phyloP scores from a whole-genome alignment of 768 basidiomycete genomes.

The Leccinum variicolor region DNA sequence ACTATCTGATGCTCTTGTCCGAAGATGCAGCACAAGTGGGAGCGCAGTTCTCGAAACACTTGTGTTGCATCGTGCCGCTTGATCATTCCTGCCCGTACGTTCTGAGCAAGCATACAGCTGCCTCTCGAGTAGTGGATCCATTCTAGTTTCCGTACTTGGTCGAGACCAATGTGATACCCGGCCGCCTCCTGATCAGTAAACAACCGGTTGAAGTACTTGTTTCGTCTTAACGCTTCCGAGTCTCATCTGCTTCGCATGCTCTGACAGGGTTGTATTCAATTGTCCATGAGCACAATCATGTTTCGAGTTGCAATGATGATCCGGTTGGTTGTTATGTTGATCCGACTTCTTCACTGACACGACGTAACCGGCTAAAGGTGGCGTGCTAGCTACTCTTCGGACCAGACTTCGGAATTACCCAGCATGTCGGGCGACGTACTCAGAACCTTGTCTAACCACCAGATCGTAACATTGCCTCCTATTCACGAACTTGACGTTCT shows the following conservation, averaged over 20 bases:
- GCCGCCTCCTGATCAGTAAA: background rate
- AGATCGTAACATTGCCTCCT: slow-evolving; percentile 49
- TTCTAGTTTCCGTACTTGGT: background rate
- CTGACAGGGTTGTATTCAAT: no score
- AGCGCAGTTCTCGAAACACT: slow-evolving; percentile 47
- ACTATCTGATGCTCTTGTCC: background rate
- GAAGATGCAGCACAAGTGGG: slow-evolving; percentile 31
- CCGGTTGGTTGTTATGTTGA: no score
- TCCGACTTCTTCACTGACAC: no score
- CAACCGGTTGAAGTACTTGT: background rate
- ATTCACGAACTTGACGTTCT: slow-evolving; percentile 51
- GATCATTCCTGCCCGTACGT: background rate
- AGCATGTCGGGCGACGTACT: background rate
- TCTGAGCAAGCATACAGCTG: background rate
- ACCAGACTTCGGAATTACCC: background rate
- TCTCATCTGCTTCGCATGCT: background rate
- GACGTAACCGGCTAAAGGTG: no score
- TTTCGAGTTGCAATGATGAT: no score
- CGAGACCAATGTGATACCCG: background rate
- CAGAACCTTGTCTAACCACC: slow-evolving; percentile 21
- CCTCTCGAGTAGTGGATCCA: no score
- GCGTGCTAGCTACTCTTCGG: no score
- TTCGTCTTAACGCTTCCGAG: background rate
- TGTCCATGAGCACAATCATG: no score
- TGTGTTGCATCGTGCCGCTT: slow-evolving; percentile 22